Evolutionary conservation across 1,139 yeast species (phyloP).

Genomic region (Hansenula sp.): DNA sequence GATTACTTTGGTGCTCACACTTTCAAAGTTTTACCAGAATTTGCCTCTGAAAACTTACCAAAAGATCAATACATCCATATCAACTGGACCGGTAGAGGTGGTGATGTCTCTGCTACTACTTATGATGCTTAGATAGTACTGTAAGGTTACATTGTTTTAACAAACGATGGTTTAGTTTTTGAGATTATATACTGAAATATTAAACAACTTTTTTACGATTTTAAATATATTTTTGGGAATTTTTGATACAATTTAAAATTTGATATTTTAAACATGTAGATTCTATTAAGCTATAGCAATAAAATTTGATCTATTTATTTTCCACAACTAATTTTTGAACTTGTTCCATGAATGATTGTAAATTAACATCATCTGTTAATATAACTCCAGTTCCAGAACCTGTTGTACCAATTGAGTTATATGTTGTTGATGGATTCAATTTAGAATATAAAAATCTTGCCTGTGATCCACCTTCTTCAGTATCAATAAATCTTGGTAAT

Average conservation of each 20-base stretch:
- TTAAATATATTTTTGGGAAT: neutral
- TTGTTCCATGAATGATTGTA: slow-evolving; percentile 80
- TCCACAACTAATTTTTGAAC: slow-evolving; percentile 66
- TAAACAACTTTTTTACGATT: neutral
- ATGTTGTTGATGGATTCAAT: slow-evolving; percentile 68
- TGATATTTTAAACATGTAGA: neutral
- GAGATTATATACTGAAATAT: neutral
- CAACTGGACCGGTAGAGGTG: slow-evolving; percentile 99
- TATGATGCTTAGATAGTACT: slow-evolving; percentile 65
- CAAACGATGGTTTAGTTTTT: neutral
- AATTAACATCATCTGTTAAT: slow-evolving; percentile 79
- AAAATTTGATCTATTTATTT: slow-evolving; percentile 2
- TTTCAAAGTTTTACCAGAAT: slow-evolving; percentile 89
- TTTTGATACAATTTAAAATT: neutral
- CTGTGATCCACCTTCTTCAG: slow-evolving; percentile 76
- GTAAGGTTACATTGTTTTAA: no score
- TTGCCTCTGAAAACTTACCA: slow-evolving; percentile 72
- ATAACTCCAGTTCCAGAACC: slow-evolving; percentile 54
- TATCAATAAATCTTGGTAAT: slow-evolving; percentile 67
- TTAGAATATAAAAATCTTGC: slow-evolving; percentile 75
- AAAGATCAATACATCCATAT: slow-evolving; percentile 83
- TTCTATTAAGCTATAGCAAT: no score
- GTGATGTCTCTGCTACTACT: slow-evolving; percentile 92
- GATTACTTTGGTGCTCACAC: slow-evolving; percentile 99
- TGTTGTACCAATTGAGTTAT: slow-evolving; percentile 30